Evolutionary conservation across 192 early-diverging fungal genomes (phyloP).

Genomic region (Coemansia sp.): DNA sequence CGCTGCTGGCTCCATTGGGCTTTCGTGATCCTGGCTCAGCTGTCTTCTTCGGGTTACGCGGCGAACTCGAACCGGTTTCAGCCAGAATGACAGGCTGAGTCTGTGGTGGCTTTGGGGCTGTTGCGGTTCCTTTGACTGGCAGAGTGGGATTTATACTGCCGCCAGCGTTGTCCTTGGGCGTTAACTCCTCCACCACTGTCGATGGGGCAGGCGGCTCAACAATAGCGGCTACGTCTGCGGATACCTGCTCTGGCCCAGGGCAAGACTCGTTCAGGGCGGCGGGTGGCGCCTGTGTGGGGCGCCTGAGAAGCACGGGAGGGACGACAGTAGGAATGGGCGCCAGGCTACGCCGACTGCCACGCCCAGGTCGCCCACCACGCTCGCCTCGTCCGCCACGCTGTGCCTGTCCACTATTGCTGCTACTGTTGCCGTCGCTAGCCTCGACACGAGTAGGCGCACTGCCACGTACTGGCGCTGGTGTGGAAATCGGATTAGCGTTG

Average conservation of each 20-base stretch:
- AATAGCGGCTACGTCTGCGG: neutral
- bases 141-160: neutral
- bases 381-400: conserved; percentile 3
- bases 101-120: neutral
- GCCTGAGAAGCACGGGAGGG: conserved; percentile 31
- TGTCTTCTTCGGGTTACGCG: neutral
- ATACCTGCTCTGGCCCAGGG: neutral
- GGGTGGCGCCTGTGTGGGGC: neutral
- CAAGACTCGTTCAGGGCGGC: neutral
- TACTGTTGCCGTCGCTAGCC: conserved; percentile 10
- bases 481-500: neutral
- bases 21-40: neutral
- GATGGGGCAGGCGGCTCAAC: neutral
- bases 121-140: neutral
- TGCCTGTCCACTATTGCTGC: neutral
- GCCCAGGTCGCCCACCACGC: conserved; percentile 6
- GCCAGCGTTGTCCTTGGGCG: neutral
- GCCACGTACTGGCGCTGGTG: neutral
- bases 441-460: neutral
- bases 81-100: neutral
- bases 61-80: neutral
- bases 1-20: neutral
- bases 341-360: conserved; percentile 23
- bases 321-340: conserved; percentile 47
- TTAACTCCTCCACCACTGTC: neutral